phyloP scores from a whole-genome alignment of 371 early-diverging fungal genomes.

The Dentiscutata heterogama region DNA sequence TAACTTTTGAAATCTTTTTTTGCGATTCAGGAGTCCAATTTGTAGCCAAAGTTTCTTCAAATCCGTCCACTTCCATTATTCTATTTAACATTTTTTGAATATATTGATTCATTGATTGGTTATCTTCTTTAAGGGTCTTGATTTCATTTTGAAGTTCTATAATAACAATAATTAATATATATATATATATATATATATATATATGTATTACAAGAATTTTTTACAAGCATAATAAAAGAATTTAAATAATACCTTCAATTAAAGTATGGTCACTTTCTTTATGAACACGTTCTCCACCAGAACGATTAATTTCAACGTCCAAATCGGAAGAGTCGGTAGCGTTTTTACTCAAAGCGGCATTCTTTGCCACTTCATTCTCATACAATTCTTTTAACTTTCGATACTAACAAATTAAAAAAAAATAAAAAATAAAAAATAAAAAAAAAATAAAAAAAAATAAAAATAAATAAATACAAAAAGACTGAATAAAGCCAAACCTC shows the following conservation, averaged over 20 bases:
- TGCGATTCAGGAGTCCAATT: neutral
- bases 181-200: too few relatives aligned
- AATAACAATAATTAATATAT: neutral
- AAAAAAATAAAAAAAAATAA: neutral
- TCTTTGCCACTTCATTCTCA: neutral
- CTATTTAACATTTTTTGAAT: conserved; percentile 67
- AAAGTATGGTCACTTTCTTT: conserved; percentile 50
- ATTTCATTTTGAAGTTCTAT: conserved; percentile 60
- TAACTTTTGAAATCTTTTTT: neutral
- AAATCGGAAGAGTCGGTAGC: conserved; percentile 51
- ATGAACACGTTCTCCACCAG: conserved; percentile 48
- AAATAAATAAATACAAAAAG: neutral
- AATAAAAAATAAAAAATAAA: neutral
- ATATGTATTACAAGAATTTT: too few relatives aligned
- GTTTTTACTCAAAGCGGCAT: conserved; percentile 19
- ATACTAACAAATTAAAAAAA: neutral
- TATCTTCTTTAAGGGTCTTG: conserved; percentile 63
- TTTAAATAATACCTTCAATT: conserved; percentile 46
- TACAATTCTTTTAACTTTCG: neutral
- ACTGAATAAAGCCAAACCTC: conserved; percentile 53
- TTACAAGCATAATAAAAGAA: too few relatives aligned
- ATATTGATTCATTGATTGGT: conserved; percentile 69
- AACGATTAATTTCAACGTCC: conserved; percentile 70
- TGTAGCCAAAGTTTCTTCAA: conserved; percentile 37
- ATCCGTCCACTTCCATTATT: conserved; percentile 40